A percentile compares a stretch with the other conserved stretches of the same genome.
These are phyloP conservation scores for Colletotrichum echinochloae DNA, from an alignment of 2,329 filamentous ascomycete genomes.

Conservation along the genomic window DNA sequence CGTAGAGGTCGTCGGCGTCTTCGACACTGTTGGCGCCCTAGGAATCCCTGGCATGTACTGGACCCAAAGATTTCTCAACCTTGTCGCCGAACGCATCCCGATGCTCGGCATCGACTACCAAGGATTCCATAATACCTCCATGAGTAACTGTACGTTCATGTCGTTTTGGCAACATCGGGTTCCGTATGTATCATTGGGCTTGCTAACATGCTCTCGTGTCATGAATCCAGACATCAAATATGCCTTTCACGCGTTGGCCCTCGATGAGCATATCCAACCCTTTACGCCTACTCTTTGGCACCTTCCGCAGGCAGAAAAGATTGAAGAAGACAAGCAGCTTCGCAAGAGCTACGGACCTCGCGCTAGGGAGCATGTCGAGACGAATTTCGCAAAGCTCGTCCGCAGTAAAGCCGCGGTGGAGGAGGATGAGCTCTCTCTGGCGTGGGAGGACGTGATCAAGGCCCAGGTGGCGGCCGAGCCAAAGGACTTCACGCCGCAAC, in stretches of 20 bases:
- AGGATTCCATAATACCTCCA: conserved; percentile 14
- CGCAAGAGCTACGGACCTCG: not conserved
- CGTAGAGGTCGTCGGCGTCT: conserved; percentile 30
- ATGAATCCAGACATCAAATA: conserved; percentile 1
- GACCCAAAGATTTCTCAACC: not conserved
- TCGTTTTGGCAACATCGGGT: rapidly evolving
- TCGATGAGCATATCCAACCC: conserved; percentile 13
- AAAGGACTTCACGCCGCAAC: not conserved
- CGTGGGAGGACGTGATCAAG: conserved; percentile 1
- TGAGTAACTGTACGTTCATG: conserved; percentile 22
- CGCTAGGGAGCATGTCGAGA: not conserved
- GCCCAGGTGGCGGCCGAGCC: not conserved
- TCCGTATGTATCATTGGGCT: too few relatives aligned
- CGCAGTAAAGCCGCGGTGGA: not conserved
- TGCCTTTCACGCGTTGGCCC: conserved; percentile 21
- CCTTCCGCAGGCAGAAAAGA: not conserved
- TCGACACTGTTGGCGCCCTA: conserved; percentile 36
- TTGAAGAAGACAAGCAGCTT: not conserved
- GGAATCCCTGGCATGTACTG: conserved; percentile 13
- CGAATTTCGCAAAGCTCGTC: not conserved
- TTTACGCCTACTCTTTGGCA: conserved; percentile 18
- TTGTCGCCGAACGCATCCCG: not conserved
- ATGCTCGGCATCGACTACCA: conserved; percentile 9
- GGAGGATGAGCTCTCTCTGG: not conserved
- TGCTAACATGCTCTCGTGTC: not conserved